Evolutionary conservation across 1,284 basidiomycete genomes (phyloP), one percentile per base, ranked within the genome.

Genomic region (Blastosporella zonata): DNA sequence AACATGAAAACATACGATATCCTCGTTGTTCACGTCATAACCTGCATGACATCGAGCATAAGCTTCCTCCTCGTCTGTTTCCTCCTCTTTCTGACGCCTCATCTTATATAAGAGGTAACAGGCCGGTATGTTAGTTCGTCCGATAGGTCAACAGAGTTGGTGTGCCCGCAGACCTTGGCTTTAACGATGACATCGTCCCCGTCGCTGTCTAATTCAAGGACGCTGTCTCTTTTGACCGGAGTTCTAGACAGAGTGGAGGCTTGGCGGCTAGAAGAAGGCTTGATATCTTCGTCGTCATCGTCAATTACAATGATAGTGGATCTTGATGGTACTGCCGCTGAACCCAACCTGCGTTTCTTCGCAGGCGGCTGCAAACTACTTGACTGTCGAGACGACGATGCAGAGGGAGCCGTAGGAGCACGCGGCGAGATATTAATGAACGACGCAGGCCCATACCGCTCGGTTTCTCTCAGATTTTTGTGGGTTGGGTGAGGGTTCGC

Each of bases 141-240:
- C 29, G 13, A 7, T 9, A n/a, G n/a, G n/a, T n/a, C n/a, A 3
- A 31, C 3, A 13, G 7, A 31, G 12, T 27, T 27, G 25, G 25
- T 10, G n/a, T 33, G 12, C 2, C 9, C 5, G 25, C 46, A 37
- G 8, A 56, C 46, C 43, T 55, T 55, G 45, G 29, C 20, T 35
- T 46, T 34, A n/a, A 12, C 12, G 10, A 43, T 43, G 20, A 53
- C 48, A 38, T 57, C 55, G 10, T 62, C 60, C 0, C 54, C 59
- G 31, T 62, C 60, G 23, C 60, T 63, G 13, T 59, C 54, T 25
- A 63, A 39, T 18, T 62, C 59, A 4, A 65, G 50, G 10, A 59
- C 29, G n/a, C n/a, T 6, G 25, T 5, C 25, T 9, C 25, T 27
- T 27, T 27, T 9, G 25, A 27, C 9, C n/a, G n/a, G n/a, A n/a